Percentiles rank a stretch among this genome's conserved stretches.
phyloP scores from a whole-genome alignment of 352 stramenopile species.

The Pythium guiyangense region DNA sequence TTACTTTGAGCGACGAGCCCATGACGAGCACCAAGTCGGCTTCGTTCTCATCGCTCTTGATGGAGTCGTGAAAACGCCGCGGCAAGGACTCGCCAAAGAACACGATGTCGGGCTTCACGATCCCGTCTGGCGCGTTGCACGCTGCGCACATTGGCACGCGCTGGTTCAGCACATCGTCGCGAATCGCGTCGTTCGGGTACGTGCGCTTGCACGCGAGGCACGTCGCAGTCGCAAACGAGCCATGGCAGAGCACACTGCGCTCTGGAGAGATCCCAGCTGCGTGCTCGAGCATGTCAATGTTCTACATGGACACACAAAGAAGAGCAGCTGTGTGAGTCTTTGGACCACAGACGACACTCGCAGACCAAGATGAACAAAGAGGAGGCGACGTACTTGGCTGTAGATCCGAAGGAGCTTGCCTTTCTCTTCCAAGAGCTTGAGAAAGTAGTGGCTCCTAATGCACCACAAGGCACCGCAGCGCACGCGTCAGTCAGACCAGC shows the following conservation, averaged over 20 bases:
- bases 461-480: no score
- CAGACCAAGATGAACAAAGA: no score
- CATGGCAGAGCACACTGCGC: conserved; percentile 92
- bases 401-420: conserved; percentile 93
- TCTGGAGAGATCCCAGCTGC: conserved; percentile 90
- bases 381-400: conserved; percentile 51
- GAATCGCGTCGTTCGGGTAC: conserved; percentile 83
- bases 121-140: conserved; percentile 73
- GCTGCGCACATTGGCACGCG: conserved; percentile 74
- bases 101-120: conserved; percentile 97
- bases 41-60: conserved; percentile 72
- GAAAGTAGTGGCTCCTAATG: conserved; percentile 95
- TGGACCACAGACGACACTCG: no score
- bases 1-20: conserved; percentile 97
- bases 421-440: conserved; percentile 92
- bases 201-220: conserved; percentile 88
- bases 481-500: neutral
- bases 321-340: neutral
- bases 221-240: conserved; percentile 89
- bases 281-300: conserved; percentile 98
- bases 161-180: conserved; percentile 74
- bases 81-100: conserved; percentile 97
- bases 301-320: conserved; percentile 86
- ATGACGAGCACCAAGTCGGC: conserved; percentile 98
- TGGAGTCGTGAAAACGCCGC: conserved; percentile 85